Base-by-base conservation (phyloP, 257 asterid genomes). In the Primulina tabacum region DNA sequence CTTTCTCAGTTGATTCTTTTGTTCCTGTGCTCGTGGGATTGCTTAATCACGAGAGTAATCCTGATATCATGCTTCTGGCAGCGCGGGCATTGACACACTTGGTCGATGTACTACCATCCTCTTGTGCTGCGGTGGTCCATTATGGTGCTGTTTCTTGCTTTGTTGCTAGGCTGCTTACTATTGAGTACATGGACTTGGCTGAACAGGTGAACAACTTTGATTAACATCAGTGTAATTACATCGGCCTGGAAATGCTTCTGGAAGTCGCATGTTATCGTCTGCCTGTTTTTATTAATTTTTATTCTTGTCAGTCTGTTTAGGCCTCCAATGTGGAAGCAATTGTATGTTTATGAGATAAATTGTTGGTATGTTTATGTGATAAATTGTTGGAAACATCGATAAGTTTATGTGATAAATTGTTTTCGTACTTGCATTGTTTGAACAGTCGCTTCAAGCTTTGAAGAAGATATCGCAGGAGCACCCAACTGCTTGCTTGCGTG, bases 161-260 rank as follows among this genome's bases (percentile, higher is more conserved):
- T 55, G 98, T 92, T 68, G 94, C 99, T 7, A 84, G 98, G 56
- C 73, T 95, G 75, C 93, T 95, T 78, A 95, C 97, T 14, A 92
- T 91, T 53, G 97, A 95, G 86, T 91, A 95, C 81, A 87, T 95
- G 99, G 99, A 95, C 86, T 84, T 95, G 88, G 99, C 99, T 73
- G 98, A 95, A 80, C 99, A 95, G 99, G 99, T 91, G 75, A 75
- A 70, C 53, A 38, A 55, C 21, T 52, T 66, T 50, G 57, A 56
- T 70, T 70, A 68, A 5, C 35, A 29, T 35, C 73, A 62, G 65
- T 35, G 14, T 26, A 29, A 30, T 71, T 14, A 26, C 35, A 30
- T 17, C 18, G 60, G 60, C 37, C 43, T 26, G 66, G 20, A 34
- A 55, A 28, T 75, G 18, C 59, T 32, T 16, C 20, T 58, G 52